Percentiles rank a stretch among this genome's conserved stretches.
Evolutionary conservation across 1,139 yeast genomes (phyloP).

Genomic region (Pichia sp.): DNA sequence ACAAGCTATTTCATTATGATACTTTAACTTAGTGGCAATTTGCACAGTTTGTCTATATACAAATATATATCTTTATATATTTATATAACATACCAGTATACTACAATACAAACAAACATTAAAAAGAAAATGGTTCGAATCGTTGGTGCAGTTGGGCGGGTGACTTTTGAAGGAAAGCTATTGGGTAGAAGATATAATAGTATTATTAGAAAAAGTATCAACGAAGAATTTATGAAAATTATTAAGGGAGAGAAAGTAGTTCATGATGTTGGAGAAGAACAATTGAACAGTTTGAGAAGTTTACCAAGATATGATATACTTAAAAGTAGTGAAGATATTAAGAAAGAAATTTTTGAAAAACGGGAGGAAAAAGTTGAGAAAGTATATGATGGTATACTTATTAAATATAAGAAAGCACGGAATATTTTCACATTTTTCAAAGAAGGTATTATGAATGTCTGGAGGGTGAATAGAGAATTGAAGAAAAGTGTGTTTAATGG

Average conservation of each 20-base stretch:
- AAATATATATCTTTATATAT: no score
- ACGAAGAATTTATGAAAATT: not conserved
- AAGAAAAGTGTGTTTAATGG: slow-evolving; percentile 18
- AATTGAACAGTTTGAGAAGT: slow-evolving; percentile 15
- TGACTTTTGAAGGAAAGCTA: not conserved
- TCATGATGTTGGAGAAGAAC: slow-evolving; percentile 2
- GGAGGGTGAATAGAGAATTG: slow-evolving; percentile 36
- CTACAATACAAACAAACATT: no score
- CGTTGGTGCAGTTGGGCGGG: no score
- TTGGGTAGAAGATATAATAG: not conserved
- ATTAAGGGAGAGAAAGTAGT: not conserved
- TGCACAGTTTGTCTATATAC: no score
- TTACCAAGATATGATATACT: slow-evolving; percentile 22
- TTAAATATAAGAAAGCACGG: slow-evolving; percentile 19
- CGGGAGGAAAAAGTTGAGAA: not conserved
- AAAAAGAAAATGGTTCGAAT: no score
- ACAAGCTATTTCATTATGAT: no score
- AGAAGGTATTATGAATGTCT: slow-evolving; percentile 46
- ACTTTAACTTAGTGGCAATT: no score
- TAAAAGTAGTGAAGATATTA: slow-evolving; percentile 9
- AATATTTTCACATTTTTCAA: slow-evolving; percentile 40
- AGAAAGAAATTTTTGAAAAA: slow-evolving; percentile 4
- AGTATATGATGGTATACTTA: slow-evolving; percentile 7
- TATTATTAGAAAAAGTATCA: not conserved
- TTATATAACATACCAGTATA: no score